phyloP scores from a whole-genome alignment of 2,329 filamentous ascomycete genomes.

The Aspergillus amoenus region DNA sequence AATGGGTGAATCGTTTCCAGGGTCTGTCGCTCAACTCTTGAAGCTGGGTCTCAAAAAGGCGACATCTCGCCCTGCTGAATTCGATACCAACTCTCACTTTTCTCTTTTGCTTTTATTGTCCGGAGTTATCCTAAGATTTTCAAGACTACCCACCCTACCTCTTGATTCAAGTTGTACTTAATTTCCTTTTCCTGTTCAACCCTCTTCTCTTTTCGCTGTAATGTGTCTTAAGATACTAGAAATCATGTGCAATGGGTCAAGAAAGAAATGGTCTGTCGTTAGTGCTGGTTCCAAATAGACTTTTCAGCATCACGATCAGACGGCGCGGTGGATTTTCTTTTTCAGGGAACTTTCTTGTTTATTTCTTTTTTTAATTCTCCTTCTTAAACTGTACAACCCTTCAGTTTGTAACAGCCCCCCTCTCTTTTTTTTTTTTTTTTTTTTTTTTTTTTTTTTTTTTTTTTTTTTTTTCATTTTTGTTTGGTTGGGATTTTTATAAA shows the following conservation, averaged over 20 bases:
- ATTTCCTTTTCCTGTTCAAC: slow-evolving; percentile 4
- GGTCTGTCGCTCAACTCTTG: slow-evolving; percentile 68
- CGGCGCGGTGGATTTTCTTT: slow-evolving; percentile 15
- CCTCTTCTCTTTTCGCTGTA: slow-evolving; percentile 7
- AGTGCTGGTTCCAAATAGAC: slow-evolving; percentile 33
- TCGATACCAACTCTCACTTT: neutral
- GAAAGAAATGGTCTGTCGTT: slow-evolving; percentile 28
- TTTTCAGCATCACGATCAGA: slow-evolving; percentile 24
- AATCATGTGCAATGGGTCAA: slow-evolving; percentile 27
- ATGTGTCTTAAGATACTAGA: slow-evolving; percentile 24
- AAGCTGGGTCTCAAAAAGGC: slow-evolving; percentile 5
- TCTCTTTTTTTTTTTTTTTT: neutral
- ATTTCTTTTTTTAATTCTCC: neutral
- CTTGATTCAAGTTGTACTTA: slow-evolving; percentile 14
- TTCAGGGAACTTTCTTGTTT: neutral
- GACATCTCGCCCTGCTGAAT: neutral
- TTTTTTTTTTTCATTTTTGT: neutral
- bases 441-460: neutral
- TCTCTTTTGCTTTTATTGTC: neutral
- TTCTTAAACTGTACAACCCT: slow-evolving; percentile 1
- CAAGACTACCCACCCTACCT: slow-evolving; percentile 4
- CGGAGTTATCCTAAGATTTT: neutral
- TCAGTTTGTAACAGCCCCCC: neutral
- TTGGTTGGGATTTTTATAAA: no score
- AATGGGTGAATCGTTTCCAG: slow-evolving; percentile 67